Conservation (phyloP, 306 rosid species). For the Prinsepia uniflora region DNA sequence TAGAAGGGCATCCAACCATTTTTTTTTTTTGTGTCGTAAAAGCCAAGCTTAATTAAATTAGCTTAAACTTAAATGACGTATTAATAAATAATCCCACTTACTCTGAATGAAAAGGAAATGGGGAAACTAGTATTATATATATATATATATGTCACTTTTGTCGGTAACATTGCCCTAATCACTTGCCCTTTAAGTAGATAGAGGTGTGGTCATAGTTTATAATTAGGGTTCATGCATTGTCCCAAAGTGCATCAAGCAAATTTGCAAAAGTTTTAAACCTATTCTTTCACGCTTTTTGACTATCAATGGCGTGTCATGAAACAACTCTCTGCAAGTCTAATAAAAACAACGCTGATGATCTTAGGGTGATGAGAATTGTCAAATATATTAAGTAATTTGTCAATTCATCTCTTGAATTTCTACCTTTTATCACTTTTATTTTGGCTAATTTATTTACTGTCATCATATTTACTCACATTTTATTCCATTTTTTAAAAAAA, state of each 20-base stretch:
- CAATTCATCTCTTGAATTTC: no score
- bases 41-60: no score
- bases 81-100: background rate
- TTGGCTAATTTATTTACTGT: no score
- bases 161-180: slow-evolving; percentile 8
- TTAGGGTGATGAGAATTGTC: background rate
- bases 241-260: background rate
- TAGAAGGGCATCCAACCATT: background rate
- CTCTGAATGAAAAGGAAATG: background rate
- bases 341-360: background rate
- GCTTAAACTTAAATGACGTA: no score
- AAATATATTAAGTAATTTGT: no score
- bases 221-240: background rate
- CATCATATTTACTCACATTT: no score
- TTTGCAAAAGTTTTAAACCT: background rate
- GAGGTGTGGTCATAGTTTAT: background rate
- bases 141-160: slow-evolving; percentile 17
- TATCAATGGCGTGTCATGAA: slow-evolving; percentile 20
- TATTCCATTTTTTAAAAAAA: no score
- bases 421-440: no score
- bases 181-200: background rate
- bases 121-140: background rate
- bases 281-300: background rate
- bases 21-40: no score
- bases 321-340: background rate